These are phyloP conservation scores for Xylaria sp. DNA, from an alignment of 2,329 filamentous ascomycete species.

Conservation along the genomic window DNA sequence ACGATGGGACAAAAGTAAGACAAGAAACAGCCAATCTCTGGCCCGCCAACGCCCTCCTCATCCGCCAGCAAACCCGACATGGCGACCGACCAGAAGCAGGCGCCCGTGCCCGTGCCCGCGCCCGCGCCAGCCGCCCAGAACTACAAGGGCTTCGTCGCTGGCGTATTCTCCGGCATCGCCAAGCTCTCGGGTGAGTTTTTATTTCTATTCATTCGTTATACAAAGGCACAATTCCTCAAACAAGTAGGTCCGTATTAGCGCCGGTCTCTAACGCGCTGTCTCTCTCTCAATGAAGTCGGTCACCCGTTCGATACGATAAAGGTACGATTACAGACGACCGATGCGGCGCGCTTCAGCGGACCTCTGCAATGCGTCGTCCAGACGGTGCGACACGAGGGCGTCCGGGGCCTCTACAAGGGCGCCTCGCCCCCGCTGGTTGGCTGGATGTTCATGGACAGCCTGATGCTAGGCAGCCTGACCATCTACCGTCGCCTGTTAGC, in stretches of 20 bases:
- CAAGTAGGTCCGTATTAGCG: background rate
- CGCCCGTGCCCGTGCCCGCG: slow-evolving; percentile 49
- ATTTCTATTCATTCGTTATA: background rate
- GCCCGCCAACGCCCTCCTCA: background rate
- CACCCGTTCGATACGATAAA: slow-evolving; percentile 96
- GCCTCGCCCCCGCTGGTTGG: slow-evolving; percentile 90
- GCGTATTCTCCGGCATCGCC: slow-evolving; percentile 93
- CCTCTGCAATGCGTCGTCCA: slow-evolving; percentile 86
- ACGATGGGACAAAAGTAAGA: background rate
- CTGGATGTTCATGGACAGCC: slow-evolving; percentile 97
- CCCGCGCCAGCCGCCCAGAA: slow-evolving; percentile 57
- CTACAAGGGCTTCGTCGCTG: slow-evolving; percentile 97
- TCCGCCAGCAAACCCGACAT: slow-evolving; percentile 28
- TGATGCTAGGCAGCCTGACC: slow-evolving; percentile 91
- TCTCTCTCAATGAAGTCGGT: slow-evolving; percentile 59
- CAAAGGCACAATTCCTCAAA: background rate
- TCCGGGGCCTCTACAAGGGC: slow-evolving; percentile 91
- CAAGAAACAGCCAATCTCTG: background rate
- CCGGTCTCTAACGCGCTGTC: background rate
- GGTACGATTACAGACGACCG: slow-evolving; percentile 90
- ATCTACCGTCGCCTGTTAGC: slow-evolving; percentile 87
- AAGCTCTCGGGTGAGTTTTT: slow-evolving; percentile 78
- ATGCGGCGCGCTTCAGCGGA: slow-evolving; percentile 80
- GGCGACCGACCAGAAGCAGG: slow-evolving; percentile 52
- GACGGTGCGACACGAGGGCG: slow-evolving; percentile 86